A percentile compares a stretch with the other conserved stretches of the same genome.
Evolutionary conservation across 805 yeast genomes (phyloP).

Genomic region (Debaryomyces prosopidis): DNA sequence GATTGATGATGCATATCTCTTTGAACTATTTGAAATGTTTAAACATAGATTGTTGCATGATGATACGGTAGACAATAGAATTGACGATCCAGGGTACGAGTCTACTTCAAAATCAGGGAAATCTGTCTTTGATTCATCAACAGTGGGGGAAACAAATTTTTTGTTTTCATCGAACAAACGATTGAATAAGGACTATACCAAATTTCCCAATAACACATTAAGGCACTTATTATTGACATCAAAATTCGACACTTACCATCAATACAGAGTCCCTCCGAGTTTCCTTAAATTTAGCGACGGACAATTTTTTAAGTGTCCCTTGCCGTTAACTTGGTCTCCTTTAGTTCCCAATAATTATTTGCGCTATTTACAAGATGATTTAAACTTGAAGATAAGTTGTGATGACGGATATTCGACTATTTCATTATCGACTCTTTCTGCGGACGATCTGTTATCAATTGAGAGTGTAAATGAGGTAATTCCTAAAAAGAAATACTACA

Average conservation of each 20-base stretch:
- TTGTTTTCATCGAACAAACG: constrained; percentile 1
- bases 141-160: constrained; percentile 19
- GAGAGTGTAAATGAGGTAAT: not conserved
- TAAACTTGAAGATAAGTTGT: constrained; percentile 24
- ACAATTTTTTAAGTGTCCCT: constrained; percentile 24
- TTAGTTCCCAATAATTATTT: constrained; percentile 27
- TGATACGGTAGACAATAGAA: constrained; percentile 5
- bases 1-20: constrained; percentile 27
- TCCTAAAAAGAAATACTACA: constrained; percentile 19
- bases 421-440: constrained; percentile 14
- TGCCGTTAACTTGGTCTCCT: constrained; percentile 43
- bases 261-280: constrained; percentile 25
- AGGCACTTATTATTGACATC: constrained; percentile 23
- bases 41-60: constrained; percentile 25
- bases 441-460: not conserved
- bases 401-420: constrained; percentile 32
- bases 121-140: constrained; percentile 9
- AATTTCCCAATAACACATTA: constrained; percentile 22
- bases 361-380: constrained; percentile 19
- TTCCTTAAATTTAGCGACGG: constrained; percentile 23
- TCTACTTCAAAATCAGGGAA: not conserved
- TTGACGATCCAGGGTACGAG: constrained; percentile 2
- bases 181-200: constrained; percentile 19
- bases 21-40: constrained; percentile 32
- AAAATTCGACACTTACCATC: constrained; percentile 20